A percentile compares a stretch with the other conserved stretches of the same genome.
Conservation (phyloP, 2,329 filamentous ascomycete genomes). For the Emericellopsis cladophorae region DNA sequence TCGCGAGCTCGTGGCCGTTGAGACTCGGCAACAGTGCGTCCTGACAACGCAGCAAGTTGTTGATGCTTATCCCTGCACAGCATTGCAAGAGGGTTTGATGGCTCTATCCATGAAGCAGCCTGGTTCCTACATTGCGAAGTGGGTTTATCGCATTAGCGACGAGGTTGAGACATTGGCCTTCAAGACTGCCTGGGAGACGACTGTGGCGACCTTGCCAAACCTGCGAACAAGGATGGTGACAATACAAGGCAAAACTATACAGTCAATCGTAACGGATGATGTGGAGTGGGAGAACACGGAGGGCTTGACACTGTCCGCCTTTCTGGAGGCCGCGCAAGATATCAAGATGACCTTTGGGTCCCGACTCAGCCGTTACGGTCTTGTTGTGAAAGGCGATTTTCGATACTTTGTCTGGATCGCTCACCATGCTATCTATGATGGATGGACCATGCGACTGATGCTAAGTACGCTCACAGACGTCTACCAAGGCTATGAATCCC, state of each 20-base stretch:
- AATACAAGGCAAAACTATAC: not conserved
- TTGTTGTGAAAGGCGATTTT: not conserved
- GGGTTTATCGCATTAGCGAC: conserved; percentile 5
- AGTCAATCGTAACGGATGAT: not conserved
- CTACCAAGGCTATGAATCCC: not conserved
- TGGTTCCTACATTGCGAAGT: conserved; percentile 16
- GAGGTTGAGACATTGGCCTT: conserved; percentile 9
- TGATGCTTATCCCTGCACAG: conserved; percentile 1
- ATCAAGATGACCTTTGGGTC: conserved; percentile 1
- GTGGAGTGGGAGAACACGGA: not conserved
- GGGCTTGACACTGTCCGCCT: not conserved
- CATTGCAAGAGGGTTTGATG: conserved; percentile 14
- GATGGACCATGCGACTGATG: conserved; percentile 8
- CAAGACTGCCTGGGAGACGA: conserved; percentile 12
- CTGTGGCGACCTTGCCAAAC: conserved; percentile 1
- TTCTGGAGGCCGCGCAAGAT: not conserved
- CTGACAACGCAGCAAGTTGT: not conserved
- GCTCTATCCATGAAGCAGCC: conserved; percentile 14
- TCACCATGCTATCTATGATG: conserved; percentile 15
- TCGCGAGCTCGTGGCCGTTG: not conserved
- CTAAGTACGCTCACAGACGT: conserved; percentile 1
- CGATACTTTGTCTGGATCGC: conserved; percentile 10
- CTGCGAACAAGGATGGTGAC: conserved; percentile 2
- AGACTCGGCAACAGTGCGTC: not conserved
- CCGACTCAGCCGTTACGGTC: not conserved